Conservation (phyloP, 2,329 filamentous ascomycete genomes). For the Xylaria sp. region DNA sequence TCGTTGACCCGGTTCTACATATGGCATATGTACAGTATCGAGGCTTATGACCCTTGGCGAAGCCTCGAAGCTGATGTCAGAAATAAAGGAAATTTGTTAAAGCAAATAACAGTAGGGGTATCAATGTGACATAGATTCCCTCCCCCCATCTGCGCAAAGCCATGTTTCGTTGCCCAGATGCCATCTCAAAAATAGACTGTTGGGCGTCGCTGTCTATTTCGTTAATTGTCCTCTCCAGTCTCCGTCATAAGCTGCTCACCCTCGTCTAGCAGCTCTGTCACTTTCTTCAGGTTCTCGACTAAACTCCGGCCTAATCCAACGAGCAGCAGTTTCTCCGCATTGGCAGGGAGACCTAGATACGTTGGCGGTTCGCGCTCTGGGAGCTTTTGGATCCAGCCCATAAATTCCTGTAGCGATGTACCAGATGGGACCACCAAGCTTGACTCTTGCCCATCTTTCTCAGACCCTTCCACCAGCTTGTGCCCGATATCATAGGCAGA, state of each 20-base stretch:
- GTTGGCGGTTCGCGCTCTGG: slow-evolving; percentile 97
- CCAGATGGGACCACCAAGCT: slow-evolving; percentile 80
- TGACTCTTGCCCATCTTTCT: slow-evolving; percentile 65
- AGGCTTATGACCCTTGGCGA: neutral
- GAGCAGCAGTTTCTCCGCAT: slow-evolving; percentile 94
- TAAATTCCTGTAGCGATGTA: slow-evolving; percentile 86
- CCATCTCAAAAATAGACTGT: neutral
- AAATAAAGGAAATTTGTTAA: slow-evolving; percentile 17
- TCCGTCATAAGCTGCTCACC: slow-evolving; percentile 90
- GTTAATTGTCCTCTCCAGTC: slow-evolving; percentile 43
- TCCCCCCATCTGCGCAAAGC: neutral
- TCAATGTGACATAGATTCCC: slow-evolving; percentile 17
- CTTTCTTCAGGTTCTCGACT: slow-evolving; percentile 83
- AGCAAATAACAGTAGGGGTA: slow-evolving; percentile 19
- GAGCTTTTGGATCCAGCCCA: slow-evolving; percentile 88
- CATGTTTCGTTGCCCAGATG: neutral
- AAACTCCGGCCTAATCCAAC: slow-evolving; percentile 87
- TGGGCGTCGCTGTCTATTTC: neutral
- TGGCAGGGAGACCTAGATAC: slow-evolving; percentile 91
- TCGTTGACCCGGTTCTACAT: neutral
- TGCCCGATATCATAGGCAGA: slow-evolving; percentile 93
- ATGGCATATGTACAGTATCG: neutral
- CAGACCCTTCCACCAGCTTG: slow-evolving; percentile 78
- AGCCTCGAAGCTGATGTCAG: neutral
- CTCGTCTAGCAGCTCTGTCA: slow-evolving; percentile 90